Evolutionary conservation across 1,284 basidiomycete species (phyloP), one percentile per base, ranked within the genome.

Genomic region (Marasmius tenuissimus): DNA sequence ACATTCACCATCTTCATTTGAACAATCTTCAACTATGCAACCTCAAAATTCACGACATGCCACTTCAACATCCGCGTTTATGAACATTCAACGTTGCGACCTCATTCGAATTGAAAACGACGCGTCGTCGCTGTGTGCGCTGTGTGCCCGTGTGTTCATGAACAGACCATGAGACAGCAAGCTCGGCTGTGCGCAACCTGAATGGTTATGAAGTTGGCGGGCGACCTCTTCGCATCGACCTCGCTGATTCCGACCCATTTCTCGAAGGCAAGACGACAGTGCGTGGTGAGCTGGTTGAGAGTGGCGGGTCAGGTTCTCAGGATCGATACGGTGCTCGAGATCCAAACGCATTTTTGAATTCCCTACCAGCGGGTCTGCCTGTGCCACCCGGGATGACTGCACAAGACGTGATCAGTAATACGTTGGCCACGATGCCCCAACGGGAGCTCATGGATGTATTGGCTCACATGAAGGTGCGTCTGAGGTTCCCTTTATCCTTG

Each of bases 401-500:
- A 10, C 82, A 94, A 58, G 97, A 98, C 74, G 84, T 85, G 52
- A 98, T 99, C 71, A 94, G 87, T 70, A 87, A 93, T 70, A 93
- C 91, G 8, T 83, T 99, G 42, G 96, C 93, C 34, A 87, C 82
- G 11, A 92, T 97, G 78, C 86, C 88, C 60, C 93, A 94, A 0
- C 84, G 82, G 54, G 93, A 98, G 72, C 81, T 98, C 65, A 88
- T 97, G 74, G 97, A 99, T 76, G 93, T 98, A n/a, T 81, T 99
- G 68, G 91, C 91, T 35, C 94, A 98, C 75, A 97, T 98, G 92
- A 98, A 98, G 88, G 96, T 96, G 72, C 69, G 83, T 73, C 60
- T 59, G 16, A 54, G 58, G 10, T 51, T 54, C 61, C 10, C 8
- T 16, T n/a, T n/a, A n/a, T 34, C 12, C 9, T 45, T 34, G 27